A percentile compares a stretch with the other conserved stretches of the same genome.
Evolutionary conservation across 495 filamentous ascomycete genomes (phyloP).

Genomic region (Cercophora sp.): DNA sequence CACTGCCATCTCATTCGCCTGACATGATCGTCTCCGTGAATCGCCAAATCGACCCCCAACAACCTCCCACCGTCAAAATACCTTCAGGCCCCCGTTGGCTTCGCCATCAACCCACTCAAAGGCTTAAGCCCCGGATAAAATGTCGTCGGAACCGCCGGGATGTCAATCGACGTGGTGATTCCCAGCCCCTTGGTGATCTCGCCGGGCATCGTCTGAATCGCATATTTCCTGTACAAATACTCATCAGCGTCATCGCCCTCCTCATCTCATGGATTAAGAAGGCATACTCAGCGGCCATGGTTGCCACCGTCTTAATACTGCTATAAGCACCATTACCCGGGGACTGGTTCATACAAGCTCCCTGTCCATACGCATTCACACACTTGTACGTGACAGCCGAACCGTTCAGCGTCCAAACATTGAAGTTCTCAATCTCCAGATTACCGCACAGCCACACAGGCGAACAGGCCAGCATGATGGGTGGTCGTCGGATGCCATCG

Average conservation of each 20-base stretch:
- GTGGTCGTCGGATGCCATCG: conserved; percentile 46
- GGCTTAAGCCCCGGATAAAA: conserved; percentile 48
- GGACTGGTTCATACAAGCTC: conserved; percentile 16
- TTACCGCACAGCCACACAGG: conserved; percentile 42
- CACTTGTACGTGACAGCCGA: conserved; percentile 16
- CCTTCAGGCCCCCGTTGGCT: too few species aligned
- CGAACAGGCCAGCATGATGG: conserved; percentile 38
- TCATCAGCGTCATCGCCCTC: too few species aligned
- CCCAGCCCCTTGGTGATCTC: conserved; percentile 46
- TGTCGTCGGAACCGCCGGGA: conserved; percentile 53
- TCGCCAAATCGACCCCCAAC: too few species aligned
- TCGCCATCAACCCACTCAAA: not conserved
- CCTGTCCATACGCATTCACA: conserved; percentile 24
- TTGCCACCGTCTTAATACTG: conserved; percentile 11
- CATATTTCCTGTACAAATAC: conserved; percentile 42
- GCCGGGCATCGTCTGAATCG: conserved; percentile 43
- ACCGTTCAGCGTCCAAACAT: conserved; percentile 53
- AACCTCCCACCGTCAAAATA: too few species aligned
- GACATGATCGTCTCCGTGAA: too few species aligned
- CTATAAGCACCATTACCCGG: conserved; percentile 8
- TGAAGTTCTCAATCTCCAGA: conserved; percentile 50
- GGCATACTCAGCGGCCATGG: conserved; percentile 12
- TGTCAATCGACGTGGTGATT: conserved; percentile 42
- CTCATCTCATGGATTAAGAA: too few species aligned
- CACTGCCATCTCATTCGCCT: too few species aligned